Conservation (phyloP, 2,329 filamentous ascomycete species). For the Fusarium coicis region DNA sequence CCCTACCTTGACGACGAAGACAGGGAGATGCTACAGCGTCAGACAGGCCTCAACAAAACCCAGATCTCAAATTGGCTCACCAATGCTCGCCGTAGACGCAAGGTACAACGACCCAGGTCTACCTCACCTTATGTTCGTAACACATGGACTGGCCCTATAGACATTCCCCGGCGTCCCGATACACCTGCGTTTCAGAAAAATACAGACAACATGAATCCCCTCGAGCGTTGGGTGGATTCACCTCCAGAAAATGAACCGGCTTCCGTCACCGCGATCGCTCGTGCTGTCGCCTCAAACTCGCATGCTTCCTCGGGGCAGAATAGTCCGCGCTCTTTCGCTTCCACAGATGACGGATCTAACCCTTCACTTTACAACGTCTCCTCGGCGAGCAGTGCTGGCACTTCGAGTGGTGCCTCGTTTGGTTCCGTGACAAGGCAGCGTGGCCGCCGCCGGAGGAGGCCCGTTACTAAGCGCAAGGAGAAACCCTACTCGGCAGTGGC, state of each 20-base stretch:
- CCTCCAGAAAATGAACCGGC: not conserved
- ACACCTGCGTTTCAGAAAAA: not conserved
- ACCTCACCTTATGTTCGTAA: not conserved
- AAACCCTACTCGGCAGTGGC: not conserved
- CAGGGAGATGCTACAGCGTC: not conserved
- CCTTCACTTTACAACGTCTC: not conserved
- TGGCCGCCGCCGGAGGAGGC: not conserved
- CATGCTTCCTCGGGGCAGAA: accelerated
- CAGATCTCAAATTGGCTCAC: not conserved
- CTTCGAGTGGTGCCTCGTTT: accelerated
- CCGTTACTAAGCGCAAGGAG: not conserved
- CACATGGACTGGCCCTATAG: not conserved
- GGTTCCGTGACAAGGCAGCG: not conserved
- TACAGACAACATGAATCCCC: not conserved
- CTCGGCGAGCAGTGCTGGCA: accelerated
- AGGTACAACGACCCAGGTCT: not conserved
- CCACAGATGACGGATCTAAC: not conserved
- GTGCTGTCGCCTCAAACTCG: accelerated
- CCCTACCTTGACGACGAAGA: not conserved
- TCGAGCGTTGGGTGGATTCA: not conserved
- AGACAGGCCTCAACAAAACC: not conserved
- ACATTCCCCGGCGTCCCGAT: not conserved
- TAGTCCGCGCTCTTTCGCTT: accelerated
- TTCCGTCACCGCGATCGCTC: not conserved
- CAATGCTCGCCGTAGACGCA: not conserved